phyloP scores from a whole-genome alignment of 176 grass and related monocot genomes.

The Ensete glaucum region DNA sequence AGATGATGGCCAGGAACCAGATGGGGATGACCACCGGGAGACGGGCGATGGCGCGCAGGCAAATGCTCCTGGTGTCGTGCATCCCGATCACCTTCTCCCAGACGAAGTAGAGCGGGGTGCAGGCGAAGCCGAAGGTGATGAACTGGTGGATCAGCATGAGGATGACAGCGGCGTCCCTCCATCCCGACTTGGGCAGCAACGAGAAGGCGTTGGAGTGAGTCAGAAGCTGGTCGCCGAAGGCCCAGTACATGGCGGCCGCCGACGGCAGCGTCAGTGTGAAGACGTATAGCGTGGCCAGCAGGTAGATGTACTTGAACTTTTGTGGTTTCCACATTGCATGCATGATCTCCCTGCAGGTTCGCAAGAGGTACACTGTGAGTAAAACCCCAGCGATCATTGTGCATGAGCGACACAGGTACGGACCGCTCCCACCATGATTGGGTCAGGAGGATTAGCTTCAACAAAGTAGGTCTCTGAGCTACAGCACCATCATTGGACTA shows the following conservation, averaged over 20 bases:
- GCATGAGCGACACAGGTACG: too few species aligned
- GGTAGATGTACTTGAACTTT: conserved; percentile 79
- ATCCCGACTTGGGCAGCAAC: conserved; percentile 40
- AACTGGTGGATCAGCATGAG: conserved; percentile 87
- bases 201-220: conserved; percentile 64
- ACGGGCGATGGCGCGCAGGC: conserved; percentile 17
- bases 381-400: too few species aligned
- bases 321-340: conserved; percentile 78
- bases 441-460: too few species aligned
- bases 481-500: too few species aligned
- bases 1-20: conserved; percentile 26
- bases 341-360: conserved; percentile 56
- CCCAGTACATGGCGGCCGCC: conserved; percentile 57
- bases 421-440: too few species aligned
- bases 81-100: conserved; percentile 68
- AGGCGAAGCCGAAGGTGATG: conserved; percentile 87
- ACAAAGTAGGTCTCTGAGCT: too few species aligned
- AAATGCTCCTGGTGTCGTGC: conserved; percentile 39
- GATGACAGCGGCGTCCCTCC: conserved; percentile 51
- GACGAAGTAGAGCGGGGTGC: conserved; percentile 82
- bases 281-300: conserved; percentile 60
- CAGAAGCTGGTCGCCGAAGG: conserved; percentile 61
- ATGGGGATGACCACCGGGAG: conserved; percentile 21
- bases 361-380: too few species aligned
- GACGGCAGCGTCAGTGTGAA: conserved; percentile 69